Base-by-base conservation (phyloP, 2,329 filamentous ascomycete species). In the Fusarium begoniae region DNA sequence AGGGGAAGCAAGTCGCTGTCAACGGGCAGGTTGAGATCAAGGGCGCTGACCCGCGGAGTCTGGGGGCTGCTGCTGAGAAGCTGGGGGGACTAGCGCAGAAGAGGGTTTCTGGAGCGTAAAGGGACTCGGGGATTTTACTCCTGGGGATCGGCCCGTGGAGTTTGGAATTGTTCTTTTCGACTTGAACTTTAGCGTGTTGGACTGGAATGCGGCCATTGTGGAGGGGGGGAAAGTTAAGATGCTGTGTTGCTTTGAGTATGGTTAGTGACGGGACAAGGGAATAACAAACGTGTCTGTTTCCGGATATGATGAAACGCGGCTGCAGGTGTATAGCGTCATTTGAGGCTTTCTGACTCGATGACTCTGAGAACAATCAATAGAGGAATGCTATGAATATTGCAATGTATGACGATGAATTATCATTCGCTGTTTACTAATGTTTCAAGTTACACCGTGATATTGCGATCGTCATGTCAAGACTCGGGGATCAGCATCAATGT, bases 61-160 rank as follows among this genome's bases (percentile, higher is more conserved):
- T 84, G 24, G 77, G 74, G 12, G 79, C 79, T 8, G 83, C 83
- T 6, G 81, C 79, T 5, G 82, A 84, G 73, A 84, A 84, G 77
- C 67, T 84, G 26, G 78, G 80, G 3, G 80, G 73, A 2, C 64
- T 84, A 73, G 83, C 83, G 6, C 75, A 77, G 74, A 81, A 82
- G 77, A 77, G 76, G 30, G 77, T 73, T 3, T 47, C 70, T 37
- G 61, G 65, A 18, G 70, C 44, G 11, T 67, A 32, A 22, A n/a
- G 17, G 17, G 5, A 3, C 10, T 35, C 28, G 44, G 48, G 28
- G 32, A 38, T 26, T 64, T 35, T 63, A 40, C 37, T 40, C 38
- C 37, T 53, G 17, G 40, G 47, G 48, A n/a, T 30, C 22, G 56
- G 61, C 26, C 55, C 50, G 32, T 54, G 24, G 32, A 26, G 22